These are phyloP conservation scores for Pistacia integerrima DNA, from an alignment of 345 rosid species.

Conservation along the genomic window DNA sequence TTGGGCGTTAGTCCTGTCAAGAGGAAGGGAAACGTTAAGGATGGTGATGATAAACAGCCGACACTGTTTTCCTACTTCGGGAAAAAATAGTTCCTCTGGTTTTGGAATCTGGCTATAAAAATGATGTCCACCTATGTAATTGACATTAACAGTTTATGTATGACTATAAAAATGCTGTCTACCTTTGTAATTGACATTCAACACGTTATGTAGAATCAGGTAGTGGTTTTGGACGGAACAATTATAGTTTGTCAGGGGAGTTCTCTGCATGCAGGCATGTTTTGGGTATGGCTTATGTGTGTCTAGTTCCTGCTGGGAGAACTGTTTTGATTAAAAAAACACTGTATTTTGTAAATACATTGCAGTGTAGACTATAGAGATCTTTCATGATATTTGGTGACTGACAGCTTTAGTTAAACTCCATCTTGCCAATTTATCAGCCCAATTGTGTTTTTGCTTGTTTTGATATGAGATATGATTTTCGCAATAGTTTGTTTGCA, in stretches of 20 bases:
- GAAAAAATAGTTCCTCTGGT: constrained; percentile 35
- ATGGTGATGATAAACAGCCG: constrained; percentile 52
- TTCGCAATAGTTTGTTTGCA: too few species aligned
- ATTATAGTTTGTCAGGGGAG: not conserved
- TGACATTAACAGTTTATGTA: not conserved
- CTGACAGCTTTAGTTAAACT: not conserved
- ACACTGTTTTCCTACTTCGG: constrained; percentile 64
- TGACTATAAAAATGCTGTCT: not conserved
- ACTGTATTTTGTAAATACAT: not conserved
- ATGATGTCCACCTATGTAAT: not conserved
- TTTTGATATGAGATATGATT: too few species aligned
- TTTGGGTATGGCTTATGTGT: not conserved
- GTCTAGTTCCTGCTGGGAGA: not conserved
- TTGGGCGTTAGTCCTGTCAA: constrained; percentile 29
- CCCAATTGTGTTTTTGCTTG: not conserved
- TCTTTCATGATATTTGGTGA: not conserved
- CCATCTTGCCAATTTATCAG: not conserved
- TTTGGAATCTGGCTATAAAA: not conserved
- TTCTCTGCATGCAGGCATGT: not conserved
- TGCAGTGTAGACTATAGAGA: not conserved
- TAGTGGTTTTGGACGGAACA: not conserved
- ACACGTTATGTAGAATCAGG: not conserved
- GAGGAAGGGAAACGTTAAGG: constrained; percentile 46
- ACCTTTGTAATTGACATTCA: not conserved
- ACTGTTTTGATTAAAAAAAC: too few species aligned